Conservation (phyloP, 2,329 filamentous ascomycete species). For the Aureobasidium sp. region DNA sequence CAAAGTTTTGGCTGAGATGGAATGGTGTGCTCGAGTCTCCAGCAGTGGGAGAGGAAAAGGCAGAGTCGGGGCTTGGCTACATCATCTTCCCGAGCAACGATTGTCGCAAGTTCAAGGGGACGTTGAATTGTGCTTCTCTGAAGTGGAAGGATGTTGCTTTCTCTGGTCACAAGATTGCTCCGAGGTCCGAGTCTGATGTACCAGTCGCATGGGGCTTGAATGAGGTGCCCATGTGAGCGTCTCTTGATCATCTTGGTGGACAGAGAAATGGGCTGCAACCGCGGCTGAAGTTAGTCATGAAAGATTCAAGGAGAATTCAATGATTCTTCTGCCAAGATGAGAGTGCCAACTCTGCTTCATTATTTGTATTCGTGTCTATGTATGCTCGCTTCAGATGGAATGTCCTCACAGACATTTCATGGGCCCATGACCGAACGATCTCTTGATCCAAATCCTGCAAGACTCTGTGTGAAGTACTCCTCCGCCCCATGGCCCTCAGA, state of each 20-base stretch:
- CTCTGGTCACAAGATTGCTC: slow-evolving; percentile 16
- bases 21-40: neutral
- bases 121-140: neutral
- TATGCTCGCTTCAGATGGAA: neutral
- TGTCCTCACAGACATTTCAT: neutral
- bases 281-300: no score
- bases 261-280: no score
- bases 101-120: slow-evolving; percentile 6
- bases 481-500: neutral
- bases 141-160: slow-evolving; percentile 4
- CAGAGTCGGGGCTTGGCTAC: neutral
- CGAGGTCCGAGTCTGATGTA: neutral
- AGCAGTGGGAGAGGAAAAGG: neutral
- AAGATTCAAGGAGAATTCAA: neutral
- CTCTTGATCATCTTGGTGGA: neutral
- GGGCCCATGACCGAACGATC: neutral
- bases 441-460: neutral
- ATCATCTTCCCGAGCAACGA: slow-evolving; percentile 1
- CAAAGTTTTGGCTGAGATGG: slow-evolving; percentile 6
- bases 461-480: neutral
- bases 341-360: neutral
- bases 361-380: neutral
- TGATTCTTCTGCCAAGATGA: neutral
- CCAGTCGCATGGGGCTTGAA: neutral
- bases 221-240: neutral